These are phyloP conservation scores for Lindgomyces ingoldianus DNA, from an alignment of 495 filamentous ascomycete genomes.

Conservation along the genomic window DNA sequence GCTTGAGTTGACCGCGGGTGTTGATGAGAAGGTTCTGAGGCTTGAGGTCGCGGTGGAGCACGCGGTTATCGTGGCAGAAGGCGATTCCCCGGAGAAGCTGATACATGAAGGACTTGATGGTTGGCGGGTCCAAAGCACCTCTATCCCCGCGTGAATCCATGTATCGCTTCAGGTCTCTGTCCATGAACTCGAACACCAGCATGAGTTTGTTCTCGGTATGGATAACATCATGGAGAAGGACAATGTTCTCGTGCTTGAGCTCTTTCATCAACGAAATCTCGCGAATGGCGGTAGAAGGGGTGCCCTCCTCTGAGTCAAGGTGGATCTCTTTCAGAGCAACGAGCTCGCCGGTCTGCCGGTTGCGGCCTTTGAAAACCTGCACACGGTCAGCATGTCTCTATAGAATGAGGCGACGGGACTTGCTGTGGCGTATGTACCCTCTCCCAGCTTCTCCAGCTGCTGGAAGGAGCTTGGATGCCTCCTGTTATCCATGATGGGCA, in stretches of 20 bases:
- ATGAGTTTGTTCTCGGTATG: conserved; percentile 94
- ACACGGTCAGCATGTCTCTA: not conserved
- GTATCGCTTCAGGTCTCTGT: conserved; percentile 90
- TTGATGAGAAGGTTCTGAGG: conserved; percentile 97
- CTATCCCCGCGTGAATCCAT: conserved; percentile 96
- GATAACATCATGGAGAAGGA: conserved; percentile 87
- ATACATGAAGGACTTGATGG: conserved; percentile 97
- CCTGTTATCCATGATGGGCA: conserved; percentile 69
- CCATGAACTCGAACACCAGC: conserved; percentile 90
- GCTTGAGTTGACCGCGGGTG: conserved; percentile 89
- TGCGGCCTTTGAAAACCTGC: conserved; percentile 51
- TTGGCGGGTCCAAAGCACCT: conserved; percentile 84
- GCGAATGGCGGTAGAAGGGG: conserved; percentile 91
- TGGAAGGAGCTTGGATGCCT: conserved; percentile 94
- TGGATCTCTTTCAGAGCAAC: conserved; percentile 98
- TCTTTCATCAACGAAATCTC: conserved; percentile 96
- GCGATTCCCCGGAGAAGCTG: conserved; percentile 89
- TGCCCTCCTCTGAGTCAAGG: conserved; percentile 94
- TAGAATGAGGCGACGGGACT: conserved; percentile 5
- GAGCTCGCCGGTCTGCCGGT: conserved; percentile 47
- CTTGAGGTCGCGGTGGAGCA: conserved; percentile 98
- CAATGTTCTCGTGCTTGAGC: conserved; percentile 93
- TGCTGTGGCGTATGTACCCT: conserved; percentile 98
- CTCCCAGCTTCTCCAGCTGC: conserved; percentile 97
- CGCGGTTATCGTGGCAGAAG: conserved; percentile 95